These are phyloP conservation scores for Rhodamnia argentea DNA, from an alignment of 345 rosid species.

Conservation along the genomic window DNA sequence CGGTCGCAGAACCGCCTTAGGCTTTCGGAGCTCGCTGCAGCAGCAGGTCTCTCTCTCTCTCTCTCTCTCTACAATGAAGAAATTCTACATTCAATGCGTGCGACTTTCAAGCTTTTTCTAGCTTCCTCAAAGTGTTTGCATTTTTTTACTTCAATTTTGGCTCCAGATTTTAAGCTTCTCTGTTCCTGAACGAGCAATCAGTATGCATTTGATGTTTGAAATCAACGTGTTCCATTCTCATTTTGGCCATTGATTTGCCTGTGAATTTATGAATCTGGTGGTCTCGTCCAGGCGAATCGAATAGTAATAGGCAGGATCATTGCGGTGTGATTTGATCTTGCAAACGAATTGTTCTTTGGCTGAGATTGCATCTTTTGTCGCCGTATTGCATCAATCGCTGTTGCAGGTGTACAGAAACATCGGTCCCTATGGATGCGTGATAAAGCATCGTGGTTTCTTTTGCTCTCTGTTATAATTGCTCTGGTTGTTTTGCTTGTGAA, in stretches of 20 bases:
- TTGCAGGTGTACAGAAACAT: neutral
- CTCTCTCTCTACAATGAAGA: neutral
- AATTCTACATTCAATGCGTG: neutral
- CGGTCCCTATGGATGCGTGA: neutral
- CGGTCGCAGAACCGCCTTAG: neutral
- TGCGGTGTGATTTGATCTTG: neutral
- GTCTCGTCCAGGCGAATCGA: neutral
- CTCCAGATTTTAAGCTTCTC: neutral
- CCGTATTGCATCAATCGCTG: neutral
- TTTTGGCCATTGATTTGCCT: neutral
- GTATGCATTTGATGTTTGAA: neutral
- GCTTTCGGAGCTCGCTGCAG: neutral
- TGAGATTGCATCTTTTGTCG: neutral
- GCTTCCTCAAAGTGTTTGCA: neutral
- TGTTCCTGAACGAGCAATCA: neutral
- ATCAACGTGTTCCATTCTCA: neutral
- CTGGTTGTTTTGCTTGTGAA: neutral
- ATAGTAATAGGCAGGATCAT: neutral
- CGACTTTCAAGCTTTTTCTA: neutral
- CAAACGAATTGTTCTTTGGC: neutral
- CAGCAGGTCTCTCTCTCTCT: neutral
- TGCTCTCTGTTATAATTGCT: too few relatives aligned
- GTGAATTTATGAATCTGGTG: neutral
- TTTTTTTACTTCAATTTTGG: neutral
- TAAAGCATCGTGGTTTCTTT: neutral